phyloP scores from a whole-genome alignment of 768 basidiomycete species.

The Kockovaella imperatae region DNA sequence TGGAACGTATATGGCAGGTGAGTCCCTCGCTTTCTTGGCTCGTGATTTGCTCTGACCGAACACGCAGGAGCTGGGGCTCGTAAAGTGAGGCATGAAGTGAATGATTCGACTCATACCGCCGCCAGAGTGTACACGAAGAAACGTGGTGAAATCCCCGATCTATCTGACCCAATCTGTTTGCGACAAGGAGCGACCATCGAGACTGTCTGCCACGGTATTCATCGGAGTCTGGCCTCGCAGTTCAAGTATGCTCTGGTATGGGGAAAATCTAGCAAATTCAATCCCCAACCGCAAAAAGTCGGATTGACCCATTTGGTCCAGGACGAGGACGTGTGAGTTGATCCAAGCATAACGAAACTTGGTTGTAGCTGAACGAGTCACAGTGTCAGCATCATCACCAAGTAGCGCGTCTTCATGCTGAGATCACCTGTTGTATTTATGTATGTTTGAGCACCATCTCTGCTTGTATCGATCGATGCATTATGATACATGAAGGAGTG shows the following conservation, averaged over 20 bases:
- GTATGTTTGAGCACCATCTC: too few species aligned
- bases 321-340: slow-evolving; percentile 45
- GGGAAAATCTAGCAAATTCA: slow-evolving; percentile 92
- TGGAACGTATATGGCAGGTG: slow-evolving; percentile 49
- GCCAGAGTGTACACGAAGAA: slow-evolving; percentile 95
- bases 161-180: slow-evolving; percentile 74
- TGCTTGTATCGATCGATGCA: neutral
- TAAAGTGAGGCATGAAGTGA: slow-evolving; percentile 26
- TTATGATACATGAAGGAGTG: neutral
- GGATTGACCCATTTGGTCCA: slow-evolving; percentile 70
- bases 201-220: slow-evolving; percentile 88
- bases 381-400: slow-evolving; percentile 45
- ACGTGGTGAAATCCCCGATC: slow-evolving; percentile 85
- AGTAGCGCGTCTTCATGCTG: slow-evolving; percentile 13
- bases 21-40: slow-evolving; percentile 2
- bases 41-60: neutral
- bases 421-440: too few species aligned
- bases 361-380: neutral
- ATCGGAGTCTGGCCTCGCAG: slow-evolving; percentile 77
- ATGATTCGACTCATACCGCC: neutral
- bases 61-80: slow-evolving; percentile 33
- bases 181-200: slow-evolving; percentile 89
- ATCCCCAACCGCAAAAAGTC: slow-evolving; percentile 86
- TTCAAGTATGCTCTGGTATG: slow-evolving; percentile 94
- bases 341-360: neutral